Conservation (phyloP, 148 eudicot genomes). For the Spergularia bocconei region DNA sequence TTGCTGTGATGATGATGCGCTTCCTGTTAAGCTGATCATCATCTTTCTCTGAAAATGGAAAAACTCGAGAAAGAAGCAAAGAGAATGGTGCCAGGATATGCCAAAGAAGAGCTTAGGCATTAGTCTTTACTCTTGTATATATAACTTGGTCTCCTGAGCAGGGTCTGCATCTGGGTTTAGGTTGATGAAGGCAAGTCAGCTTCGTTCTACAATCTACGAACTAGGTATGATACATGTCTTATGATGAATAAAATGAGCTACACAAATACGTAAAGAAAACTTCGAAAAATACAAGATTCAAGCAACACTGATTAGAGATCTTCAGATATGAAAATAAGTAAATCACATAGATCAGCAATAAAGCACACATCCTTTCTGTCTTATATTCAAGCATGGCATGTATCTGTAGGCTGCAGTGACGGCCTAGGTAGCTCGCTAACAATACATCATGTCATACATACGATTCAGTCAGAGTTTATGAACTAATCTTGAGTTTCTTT, state of each 20-base stretch:
- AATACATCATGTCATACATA: background rate
- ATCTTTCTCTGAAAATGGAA: too few relatives aligned
- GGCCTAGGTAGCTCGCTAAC: background rate
- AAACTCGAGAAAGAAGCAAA: too few relatives aligned
- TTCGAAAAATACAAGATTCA: background rate
- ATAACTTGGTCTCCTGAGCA: too few relatives aligned
- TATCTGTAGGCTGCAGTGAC: slow-evolving; percentile 9
- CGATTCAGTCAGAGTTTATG: slow-evolving; percentile 7
- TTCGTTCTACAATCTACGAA: too few relatives aligned
- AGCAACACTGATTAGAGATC: background rate
- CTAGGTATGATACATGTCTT: too few relatives aligned
- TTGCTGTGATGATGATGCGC: too few relatives aligned
- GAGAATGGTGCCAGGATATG: too few relatives aligned
- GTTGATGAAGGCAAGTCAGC: too few relatives aligned
- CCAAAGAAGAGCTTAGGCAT: too few relatives aligned
- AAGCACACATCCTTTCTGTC: slow-evolving; percentile 1
- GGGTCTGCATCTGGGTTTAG: too few relatives aligned
- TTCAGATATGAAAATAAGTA: background rate
- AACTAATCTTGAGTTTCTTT: background rate
- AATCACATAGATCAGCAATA: background rate
- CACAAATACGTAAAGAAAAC: background rate
- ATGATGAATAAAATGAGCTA: background rate
- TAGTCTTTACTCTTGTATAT: too few relatives aligned
- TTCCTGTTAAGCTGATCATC: too few relatives aligned
- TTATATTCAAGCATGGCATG: slow-evolving; percentile 14